Base-by-base conservation (phyloP, 768 basidiomycete genomes). In the Tricholoma bakamatsutake region DNA sequence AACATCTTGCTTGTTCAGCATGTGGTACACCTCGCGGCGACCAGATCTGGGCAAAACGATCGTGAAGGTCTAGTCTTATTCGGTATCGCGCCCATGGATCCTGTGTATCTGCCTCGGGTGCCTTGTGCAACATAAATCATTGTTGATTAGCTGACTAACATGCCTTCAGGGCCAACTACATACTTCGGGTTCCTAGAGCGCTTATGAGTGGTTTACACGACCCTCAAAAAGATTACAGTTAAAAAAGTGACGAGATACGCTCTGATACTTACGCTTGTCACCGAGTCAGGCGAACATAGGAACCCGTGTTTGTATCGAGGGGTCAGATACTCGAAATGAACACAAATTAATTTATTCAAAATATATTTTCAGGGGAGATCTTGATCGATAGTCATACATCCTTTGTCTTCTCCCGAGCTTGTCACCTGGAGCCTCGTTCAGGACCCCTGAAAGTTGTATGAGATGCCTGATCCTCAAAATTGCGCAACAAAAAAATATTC, bases 1-100 rank as follows among this genome's bases (percentile, higher is more conserved):
- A 63, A 15, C 80, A 85, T 65, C 74, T 85, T 8, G 80, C 80
- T 8, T 89, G 87, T 63, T 76, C 81, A 37, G 84, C 76, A 1
- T 89, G 87, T 64, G 71, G 72, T 3, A 84, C 81, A 9, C 75
- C 78, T 50, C 72, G 75, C 53, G 80, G 81, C 27, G 61, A 64
- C 50, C 35, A 55, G n/a, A 54, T 21, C 49, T 62, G 55, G 57
- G 43, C 13, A 12, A n/a, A 54, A 37, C 13, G 34, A 40, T 11
- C 28, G 21, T 58, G 57, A 55, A 18, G 28, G 12, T 28, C 27
- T 4, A 24, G 15, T 3, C 5, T 37, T 15, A 37, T 37, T 15
- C 15, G 37, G 5, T 7, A 10, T 37, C 9, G 35, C 12, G 24
- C 11, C 17, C 12, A 42, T 12, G 40, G 30, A 17, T 13, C 31